Base-by-base conservation (phyloP, 176 grass and related monocot genomes). In the Carex myosuroides region DNA sequence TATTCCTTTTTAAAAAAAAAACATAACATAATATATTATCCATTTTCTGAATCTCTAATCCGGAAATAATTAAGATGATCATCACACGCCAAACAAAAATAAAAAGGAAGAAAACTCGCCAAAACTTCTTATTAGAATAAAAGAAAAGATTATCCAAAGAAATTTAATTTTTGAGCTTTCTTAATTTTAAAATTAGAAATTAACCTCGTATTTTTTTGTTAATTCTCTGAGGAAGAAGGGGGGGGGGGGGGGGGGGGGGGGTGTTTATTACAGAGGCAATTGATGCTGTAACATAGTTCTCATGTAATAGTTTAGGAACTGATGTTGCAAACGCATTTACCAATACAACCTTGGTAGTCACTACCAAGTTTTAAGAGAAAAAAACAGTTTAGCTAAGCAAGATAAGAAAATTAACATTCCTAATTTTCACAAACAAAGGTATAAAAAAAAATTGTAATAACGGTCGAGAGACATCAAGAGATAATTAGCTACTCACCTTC, bases 401-500 rank as follows among this genome's bases (percentile, higher is more conserved):
- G 37, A 39, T 39, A 39, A 39, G 37, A 39, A 39, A 39, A 39
- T 39, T 39, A 39, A 39, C 37, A 39, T 39, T 39, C 37, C 4
- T 5, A 39, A 39, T 39, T 39, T 39, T 39, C 4, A 39, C 37
- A 39, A 0, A 39, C 37, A 39, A 39, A 39, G 37, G 37, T 39
- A 39, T 39, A 4, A 35, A 35, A 35, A 35, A 35, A 35, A 39
- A 39, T 42, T 70, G 68, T 21, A 71, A 46, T 46, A 39, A 39
- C 37, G 18, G 37, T 44, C 6, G 1, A 71, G 37, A 46, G 37
- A 46, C 0, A 44, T 12, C 5, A n/a, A 41, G 37, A 44, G 0
- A 14, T 6, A 39, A 39, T 26, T 16, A 56, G 24, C 52, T 57
- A 57, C 64, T 44, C 3, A 87, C 86, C 86, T 87, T 76, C 86